These are phyloP conservation scores for Psilocybe subaeruginosa DNA, from an alignment of 768 basidiomycete genomes.

Conservation along the genomic window DNA sequence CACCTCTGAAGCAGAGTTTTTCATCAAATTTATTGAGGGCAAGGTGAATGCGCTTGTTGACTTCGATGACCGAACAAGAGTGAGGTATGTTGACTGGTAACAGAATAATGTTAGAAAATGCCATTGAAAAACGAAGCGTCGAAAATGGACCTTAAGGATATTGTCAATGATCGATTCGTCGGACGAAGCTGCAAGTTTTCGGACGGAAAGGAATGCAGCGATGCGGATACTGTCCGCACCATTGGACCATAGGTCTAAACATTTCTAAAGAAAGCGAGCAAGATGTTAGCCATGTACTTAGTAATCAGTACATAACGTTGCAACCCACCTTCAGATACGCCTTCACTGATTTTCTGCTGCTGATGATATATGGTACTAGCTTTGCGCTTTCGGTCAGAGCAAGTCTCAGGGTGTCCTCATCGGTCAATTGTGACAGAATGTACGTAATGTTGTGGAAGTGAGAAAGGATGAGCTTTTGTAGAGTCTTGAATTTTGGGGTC, in stretches of 20 bases:
- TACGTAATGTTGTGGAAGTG: constrained; percentile 89
- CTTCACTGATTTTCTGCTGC: constrained; percentile 83
- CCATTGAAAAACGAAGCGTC: not conserved
- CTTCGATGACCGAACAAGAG: constrained; percentile 83
- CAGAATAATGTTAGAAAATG: not conserved
- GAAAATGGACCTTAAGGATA: constrained; percentile 75
- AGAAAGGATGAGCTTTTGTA: constrained; percentile 87
- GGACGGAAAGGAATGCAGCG: constrained; percentile 82
- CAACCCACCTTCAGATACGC: constrained; percentile 77
- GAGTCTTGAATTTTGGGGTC: constrained; percentile 76
- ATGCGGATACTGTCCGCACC: constrained; percentile 83
- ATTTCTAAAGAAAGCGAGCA: constrained; percentile 53
- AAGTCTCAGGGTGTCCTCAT: constrained; percentile 64
- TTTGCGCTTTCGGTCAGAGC: constrained; percentile 87
- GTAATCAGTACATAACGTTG: not conserved
- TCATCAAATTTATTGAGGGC: constrained; percentile 94
- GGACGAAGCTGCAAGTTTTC: constrained; percentile 74
- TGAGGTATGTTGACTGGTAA: constrained; percentile 81
- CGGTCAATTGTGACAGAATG: constrained; percentile 74
- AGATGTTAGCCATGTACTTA: not conserved
- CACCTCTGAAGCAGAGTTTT: constrained; percentile 93
- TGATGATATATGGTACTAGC: constrained; percentile 85
- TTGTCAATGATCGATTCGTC: constrained; percentile 84
- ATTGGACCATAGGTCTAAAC: constrained; percentile 82
- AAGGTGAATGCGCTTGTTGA: constrained; percentile 86